Conservation (phyloP, 1,284 basidiomycete species). For the Rhodotorula sp. region DNA sequence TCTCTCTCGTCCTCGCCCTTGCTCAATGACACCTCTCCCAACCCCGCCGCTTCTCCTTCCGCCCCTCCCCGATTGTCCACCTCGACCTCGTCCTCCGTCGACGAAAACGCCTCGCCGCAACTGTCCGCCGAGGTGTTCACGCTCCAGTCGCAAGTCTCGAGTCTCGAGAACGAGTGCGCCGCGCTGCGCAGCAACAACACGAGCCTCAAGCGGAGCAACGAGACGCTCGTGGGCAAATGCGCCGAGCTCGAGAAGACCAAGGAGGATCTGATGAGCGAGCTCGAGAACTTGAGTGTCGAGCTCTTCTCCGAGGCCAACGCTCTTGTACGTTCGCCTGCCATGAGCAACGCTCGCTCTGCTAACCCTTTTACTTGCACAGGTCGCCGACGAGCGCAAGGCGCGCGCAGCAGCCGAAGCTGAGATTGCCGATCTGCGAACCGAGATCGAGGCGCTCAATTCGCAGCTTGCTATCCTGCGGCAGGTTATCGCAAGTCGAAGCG, state of each 20-base stretch:
- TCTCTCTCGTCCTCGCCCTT: constrained; percentile 27
- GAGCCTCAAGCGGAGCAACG: constrained; percentile 24
- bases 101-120: background rate
- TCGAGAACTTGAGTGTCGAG: constrained; percentile 46
- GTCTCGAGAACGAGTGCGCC: constrained; percentile 21
- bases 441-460: constrained; percentile 18
- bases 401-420: constrained; percentile 38
- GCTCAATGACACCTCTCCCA: constrained; percentile 9
- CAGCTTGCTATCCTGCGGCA: constrained; percentile 12
- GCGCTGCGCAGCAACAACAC: constrained; percentile 20
- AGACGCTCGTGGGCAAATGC: constrained; percentile 36
- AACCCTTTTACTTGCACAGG: background rate
- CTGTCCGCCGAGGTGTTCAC: constrained; percentile 20
- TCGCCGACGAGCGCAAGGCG: constrained; percentile 39
- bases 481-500: background rate
- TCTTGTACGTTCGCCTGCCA: constrained; percentile 29
- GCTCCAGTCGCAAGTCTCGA: constrained; percentile 24
- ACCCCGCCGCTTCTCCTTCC: background rate
- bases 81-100: constrained; percentile 11
- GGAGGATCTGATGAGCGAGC: constrained; percentile 43
- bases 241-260: constrained; percentile 42
- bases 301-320: constrained; percentile 47
- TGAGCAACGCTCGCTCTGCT: background rate
- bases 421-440: constrained; percentile 20
- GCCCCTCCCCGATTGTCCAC: constrained; percentile 11